phyloP scores from a whole-genome alignment of 164 flowering plant genomes.

The Brasenia schreberi region DNA sequence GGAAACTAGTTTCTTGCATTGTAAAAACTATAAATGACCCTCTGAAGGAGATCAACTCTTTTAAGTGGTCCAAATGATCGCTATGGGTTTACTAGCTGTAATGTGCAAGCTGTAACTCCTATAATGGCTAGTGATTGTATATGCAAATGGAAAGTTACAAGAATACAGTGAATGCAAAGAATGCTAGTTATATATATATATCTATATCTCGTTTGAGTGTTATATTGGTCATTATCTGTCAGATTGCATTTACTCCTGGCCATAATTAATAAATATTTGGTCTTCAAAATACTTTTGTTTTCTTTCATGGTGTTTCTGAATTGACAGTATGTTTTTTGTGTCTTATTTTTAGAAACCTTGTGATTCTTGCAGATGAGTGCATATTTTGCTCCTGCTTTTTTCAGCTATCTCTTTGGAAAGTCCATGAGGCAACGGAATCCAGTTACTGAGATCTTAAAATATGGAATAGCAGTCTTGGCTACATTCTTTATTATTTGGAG shows the following conservation, averaged over 20 bases:
- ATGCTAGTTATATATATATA: no score
- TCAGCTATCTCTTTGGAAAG: conserved; percentile 74
- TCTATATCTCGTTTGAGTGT: no score
- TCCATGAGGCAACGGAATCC: conserved; percentile 53
- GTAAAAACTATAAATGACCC: no score
- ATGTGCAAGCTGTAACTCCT: no score
- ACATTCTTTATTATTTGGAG: conserved; percentile 81
- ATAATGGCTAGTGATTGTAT: no score
- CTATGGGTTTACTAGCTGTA: background rate
- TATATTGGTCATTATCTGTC: no score
- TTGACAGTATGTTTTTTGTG: background rate
- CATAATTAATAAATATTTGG: background rate
- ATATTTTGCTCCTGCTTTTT: conserved; percentile 95
- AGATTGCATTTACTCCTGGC: background rate
- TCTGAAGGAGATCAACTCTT: background rate
- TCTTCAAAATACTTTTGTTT: background rate
- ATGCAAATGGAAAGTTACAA: no score
- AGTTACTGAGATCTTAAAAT: conserved; percentile 49
- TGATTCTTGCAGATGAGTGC: conserved; percentile 75
- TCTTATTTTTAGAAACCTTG: background rate
- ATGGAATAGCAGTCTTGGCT: conserved; percentile 63
- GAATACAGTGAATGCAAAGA: no score
- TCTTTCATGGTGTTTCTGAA: background rate
- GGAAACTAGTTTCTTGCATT: no score
- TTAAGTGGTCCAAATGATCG: background rate